phyloP scores from a whole-genome alignment of 495 filamentous ascomycete genomes.

The Talaromyces liani region DNA sequence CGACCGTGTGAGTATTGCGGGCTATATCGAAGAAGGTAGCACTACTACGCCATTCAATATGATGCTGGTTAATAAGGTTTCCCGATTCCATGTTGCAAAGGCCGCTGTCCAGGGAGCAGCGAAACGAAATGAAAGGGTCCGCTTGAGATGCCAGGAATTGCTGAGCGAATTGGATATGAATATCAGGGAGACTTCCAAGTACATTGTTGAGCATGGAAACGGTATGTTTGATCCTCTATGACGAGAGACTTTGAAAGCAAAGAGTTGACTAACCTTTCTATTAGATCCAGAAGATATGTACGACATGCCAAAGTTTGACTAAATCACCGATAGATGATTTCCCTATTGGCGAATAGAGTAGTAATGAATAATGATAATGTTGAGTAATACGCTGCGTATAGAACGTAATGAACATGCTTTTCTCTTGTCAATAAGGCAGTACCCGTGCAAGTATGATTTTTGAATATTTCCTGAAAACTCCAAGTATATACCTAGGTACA shows the following conservation, averaged over 20 bases:
- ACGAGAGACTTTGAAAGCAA: neutral
- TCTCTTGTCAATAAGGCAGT: neutral
- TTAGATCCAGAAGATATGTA: conserved; percentile 53
- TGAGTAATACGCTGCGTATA: neutral
- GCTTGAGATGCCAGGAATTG: conserved; percentile 36
- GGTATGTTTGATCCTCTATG: conserved; percentile 23
- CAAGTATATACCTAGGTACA: neutral
- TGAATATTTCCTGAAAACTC: neutral
- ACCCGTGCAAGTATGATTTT: neutral
- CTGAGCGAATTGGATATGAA: conserved; percentile 40
- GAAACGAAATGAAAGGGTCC: conserved; percentile 43
- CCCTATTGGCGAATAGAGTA: too few relatives aligned
- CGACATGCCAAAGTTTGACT: conserved; percentile 39
- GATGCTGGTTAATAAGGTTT: conserved; percentile 61
- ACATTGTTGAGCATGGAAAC: conserved; percentile 46
- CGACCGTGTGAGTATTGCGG: conserved; percentile 48
- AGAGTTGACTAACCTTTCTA: neutral
- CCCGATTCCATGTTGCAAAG: conserved; percentile 55
- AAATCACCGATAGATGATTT: neutral
- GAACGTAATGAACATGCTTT: neutral
- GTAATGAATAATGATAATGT: neutral
- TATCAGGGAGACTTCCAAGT: conserved; percentile 45
- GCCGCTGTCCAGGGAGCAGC: conserved; percentile 46
- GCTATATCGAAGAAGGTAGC: conserved; percentile 63
- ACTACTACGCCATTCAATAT: conserved; percentile 72